Base-by-base conservation (phyloP, 2,329 filamentous ascomycete species). In the Nemania sp. region DNA sequence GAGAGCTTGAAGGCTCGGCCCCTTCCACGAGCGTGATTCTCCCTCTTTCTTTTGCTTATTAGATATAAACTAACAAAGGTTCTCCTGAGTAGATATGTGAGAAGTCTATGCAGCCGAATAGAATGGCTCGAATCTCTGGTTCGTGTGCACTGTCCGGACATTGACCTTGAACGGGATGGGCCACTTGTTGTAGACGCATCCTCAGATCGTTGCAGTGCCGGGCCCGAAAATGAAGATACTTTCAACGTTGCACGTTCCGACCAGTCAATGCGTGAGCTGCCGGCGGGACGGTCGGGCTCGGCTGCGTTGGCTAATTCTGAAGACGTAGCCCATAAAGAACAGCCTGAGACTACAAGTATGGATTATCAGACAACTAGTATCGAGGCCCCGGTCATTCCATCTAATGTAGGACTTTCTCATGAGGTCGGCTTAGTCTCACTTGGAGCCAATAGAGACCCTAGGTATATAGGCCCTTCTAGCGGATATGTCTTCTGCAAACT, bases 391-490 rank as follows among this genome's bases (percentile, higher is more conserved):
- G 56, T 61, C 47, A 72, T 35, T 70, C 68, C 13, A 74, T 60
- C 57, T 69, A 73, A 55, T 72, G 71, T 62, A 69, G 70, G 72
- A 3, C 72, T 82, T 1, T 81, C 83, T 1, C 85, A 87, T 67
- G 84, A 88, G 68, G 86, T 87, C 18, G 86, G 86, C 0, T 72
- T 88, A 15, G 80, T 88, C 0, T 86, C 85, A 0, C 76, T 87
- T 1, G 83, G 82, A 1, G 79, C 79, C 3, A 83, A 82, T 26
- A 78, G 80, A 51, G 84, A 85, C 22, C 82, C 82, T 2, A 79
- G 83, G 64, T 88, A 88, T 55, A 84, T 88, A 15, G 86, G 86
- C 0, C 86, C 86, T 2, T 88, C 86, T 0, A 87, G 85, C 43
- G 86, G 86, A 0, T 86, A 85, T 64, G 86, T 86, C 49, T 80